Evolutionary conservation across 2,329 filamentous ascomycete species (phyloP).

Genomic region (Alternaria incomplexa): DNA sequence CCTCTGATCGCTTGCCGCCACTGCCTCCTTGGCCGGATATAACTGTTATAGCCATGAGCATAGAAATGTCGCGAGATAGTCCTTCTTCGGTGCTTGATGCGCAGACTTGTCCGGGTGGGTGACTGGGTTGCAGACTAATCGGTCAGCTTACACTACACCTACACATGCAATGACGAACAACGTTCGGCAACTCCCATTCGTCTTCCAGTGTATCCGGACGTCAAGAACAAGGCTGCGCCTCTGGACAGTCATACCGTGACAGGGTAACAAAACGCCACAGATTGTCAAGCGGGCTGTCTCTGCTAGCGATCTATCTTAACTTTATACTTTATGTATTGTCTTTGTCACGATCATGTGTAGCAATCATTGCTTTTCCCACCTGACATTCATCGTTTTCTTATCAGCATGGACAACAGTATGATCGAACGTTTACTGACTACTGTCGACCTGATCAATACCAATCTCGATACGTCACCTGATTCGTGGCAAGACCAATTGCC

Average conservation of each 20-base stretch:
- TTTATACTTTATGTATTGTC: neutral
- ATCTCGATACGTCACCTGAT: conserved; percentile 39
- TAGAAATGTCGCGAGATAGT: neutral
- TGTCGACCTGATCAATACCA: conserved; percentile 40
- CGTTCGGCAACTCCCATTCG: neutral
- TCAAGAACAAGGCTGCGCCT: neutral
- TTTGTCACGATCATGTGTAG: neutral
- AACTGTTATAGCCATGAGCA: neutral
- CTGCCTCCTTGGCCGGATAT: neutral
- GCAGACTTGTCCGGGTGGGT: neutral
- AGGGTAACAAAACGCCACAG: neutral
- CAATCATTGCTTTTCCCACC: neutral
- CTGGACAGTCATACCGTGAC: neutral
- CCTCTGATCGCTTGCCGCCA: neutral
- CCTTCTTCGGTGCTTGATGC: neutral
- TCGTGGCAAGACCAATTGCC: conserved; percentile 39
- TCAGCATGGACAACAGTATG: conserved; percentile 23
- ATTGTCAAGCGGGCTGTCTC: neutral
- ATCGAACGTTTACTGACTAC: conserved; percentile 27
- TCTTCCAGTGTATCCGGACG: neutral
- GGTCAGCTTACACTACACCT: neutral
- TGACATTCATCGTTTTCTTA: neutral
- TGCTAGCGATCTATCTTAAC: neutral
- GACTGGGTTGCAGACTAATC: neutral
- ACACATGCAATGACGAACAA: neutral